phyloP scores from a whole-genome alignment of 2,329 filamentous ascomycete genomes.

The Beauveria pseudobassiana region DNA sequence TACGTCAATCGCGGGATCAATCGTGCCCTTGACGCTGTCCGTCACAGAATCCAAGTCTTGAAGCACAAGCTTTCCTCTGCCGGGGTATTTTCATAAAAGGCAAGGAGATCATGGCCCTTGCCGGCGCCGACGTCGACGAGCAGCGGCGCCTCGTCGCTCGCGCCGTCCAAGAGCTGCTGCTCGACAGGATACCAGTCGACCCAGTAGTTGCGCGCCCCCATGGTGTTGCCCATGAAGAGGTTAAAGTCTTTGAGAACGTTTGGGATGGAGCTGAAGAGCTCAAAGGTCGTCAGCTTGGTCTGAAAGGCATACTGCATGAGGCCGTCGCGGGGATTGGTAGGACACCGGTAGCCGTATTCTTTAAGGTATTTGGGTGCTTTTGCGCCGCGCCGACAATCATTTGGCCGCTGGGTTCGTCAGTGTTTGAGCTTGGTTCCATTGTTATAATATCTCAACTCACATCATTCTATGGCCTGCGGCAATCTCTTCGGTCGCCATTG shows the following conservation, averaged over 20 bases:
- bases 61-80: slow-evolving; percentile 18
- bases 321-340: not conserved
- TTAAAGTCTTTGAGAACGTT: not conserved
- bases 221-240: not conserved
- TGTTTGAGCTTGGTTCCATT: not conserved
- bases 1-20: slow-evolving; percentile 18
- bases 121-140: slow-evolving; percentile 25
- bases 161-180: slow-evolving; percentile 20
- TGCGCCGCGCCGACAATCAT: slow-evolving; percentile 8
- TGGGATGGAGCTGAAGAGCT: not conserved
- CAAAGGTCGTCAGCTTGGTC: slow-evolving; percentile 1
- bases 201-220: not conserved
- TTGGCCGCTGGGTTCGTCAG: not conserved
- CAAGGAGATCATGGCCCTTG: slow-evolving; percentile 23
- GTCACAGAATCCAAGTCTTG: slow-evolving; percentile 21
- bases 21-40: slow-evolving; percentile 12
- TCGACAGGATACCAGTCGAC: slow-evolving; percentile 17
- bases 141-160: slow-evolving; percentile 13
- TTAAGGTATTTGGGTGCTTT: not conserved
- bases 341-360: not conserved
- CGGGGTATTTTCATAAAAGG: slow-evolving; percentile 19
- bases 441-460: not conserved
- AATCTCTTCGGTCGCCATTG: slow-evolving; percentile 5
- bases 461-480: slow-evolving; percentile 7
- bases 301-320: slow-evolving; percentile 1